Base-by-base conservation (phyloP, 805 yeast genomes). In the Groenewaldozyma tartarivorans region DNA sequence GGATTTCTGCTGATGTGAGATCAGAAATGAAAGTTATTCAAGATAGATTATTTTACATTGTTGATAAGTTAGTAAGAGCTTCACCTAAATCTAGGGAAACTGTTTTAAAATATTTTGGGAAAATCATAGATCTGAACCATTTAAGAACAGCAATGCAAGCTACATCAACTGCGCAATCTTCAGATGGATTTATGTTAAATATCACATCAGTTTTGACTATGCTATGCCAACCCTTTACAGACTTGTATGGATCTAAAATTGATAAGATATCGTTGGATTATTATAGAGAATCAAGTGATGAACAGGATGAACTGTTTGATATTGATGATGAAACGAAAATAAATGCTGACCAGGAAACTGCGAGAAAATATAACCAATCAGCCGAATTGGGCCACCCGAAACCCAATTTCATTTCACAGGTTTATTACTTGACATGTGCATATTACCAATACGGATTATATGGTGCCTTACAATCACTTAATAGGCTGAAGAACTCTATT, bases 361-460 rank as follows among this genome's bases (percentile, higher is more conserved):
- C 85, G 3, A 69, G 70, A 37, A 76, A 73, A 38, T 76, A 72
- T 51, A 75, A 73, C 52, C 61, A 68, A 4, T 63, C 62, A 32
- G 9, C 20, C 16, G 41, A 20, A 13, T n/a, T 20, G 15, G 30
- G 29, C 2, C 31, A 31, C 9, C 21, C 19, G 13, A 39, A 43
- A 11, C 30, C 58, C n/a, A 90, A 92, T 53, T 92, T 92, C 57
- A 85, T 92, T n/a, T 78, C 95, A 5, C 92, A 90, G 49, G 81
- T 94, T 53, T 92, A 87, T 60, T 92, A 71, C 54, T 58, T 92
- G 42, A 76, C 88, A 4, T 66, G 81, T 39, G 77, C 94, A 0
- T 87, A 81, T 57, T 61, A 85, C 37, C 88, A 90, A 50, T 92
- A 82, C 62, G 98, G 97, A 33, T 65, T 85, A 33, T 94, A 94